phyloP scores from a whole-genome alignment of 352 stramenopile genomes.

The Pythium apleroticum region DNA sequence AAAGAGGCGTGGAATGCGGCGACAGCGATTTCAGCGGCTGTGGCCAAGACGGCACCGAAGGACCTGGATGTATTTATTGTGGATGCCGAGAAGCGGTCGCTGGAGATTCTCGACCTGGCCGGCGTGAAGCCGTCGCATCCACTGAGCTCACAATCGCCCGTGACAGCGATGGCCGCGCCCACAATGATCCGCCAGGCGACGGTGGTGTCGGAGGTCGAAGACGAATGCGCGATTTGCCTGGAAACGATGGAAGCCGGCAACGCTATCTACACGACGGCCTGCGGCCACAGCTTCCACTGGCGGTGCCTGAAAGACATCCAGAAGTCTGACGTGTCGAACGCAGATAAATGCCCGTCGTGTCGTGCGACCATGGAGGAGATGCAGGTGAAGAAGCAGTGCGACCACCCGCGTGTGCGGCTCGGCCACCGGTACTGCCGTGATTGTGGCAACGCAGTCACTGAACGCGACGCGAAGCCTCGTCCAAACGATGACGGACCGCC shows the following conservation, averaged over 20 bases:
- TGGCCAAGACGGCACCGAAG: constrained; percentile 29
- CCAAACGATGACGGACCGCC: constrained; percentile 36
- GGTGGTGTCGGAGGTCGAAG: constrained; percentile 59
- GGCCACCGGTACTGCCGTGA: constrained; percentile 81
- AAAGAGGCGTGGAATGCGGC: neutral
- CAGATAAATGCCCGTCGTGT: constrained; percentile 84
- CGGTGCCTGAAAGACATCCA: constrained; percentile 84
- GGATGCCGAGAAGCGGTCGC: constrained; percentile 59
- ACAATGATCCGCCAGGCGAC: constrained; percentile 35
- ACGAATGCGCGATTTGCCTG: constrained; percentile 82
- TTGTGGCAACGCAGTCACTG: constrained; percentile 56
- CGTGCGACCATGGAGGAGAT: constrained; percentile 74
- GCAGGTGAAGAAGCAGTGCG: constrained; percentile 82
- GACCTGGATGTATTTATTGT: constrained; percentile 51
- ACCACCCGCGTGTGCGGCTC: constrained; percentile 78
- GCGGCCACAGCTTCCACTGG: constrained; percentile 86
- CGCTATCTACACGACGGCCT: constrained; percentile 82
- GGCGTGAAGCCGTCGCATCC: constrained; percentile 16
- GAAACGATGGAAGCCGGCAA: constrained; percentile 79
- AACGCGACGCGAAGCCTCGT: constrained; percentile 68
- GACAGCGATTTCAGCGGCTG: constrained; percentile 27
- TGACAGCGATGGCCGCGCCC: constrained; percentile 14
- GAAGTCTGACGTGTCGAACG: constrained; percentile 75
- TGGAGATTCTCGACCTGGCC: constrained; percentile 36
- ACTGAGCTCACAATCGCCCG: constrained; percentile 16